Evolutionary conservation across 208 protist species (phyloP), one percentile per base, ranked within the genome.

Genomic region (Wallacemonas sp.): DNA sequence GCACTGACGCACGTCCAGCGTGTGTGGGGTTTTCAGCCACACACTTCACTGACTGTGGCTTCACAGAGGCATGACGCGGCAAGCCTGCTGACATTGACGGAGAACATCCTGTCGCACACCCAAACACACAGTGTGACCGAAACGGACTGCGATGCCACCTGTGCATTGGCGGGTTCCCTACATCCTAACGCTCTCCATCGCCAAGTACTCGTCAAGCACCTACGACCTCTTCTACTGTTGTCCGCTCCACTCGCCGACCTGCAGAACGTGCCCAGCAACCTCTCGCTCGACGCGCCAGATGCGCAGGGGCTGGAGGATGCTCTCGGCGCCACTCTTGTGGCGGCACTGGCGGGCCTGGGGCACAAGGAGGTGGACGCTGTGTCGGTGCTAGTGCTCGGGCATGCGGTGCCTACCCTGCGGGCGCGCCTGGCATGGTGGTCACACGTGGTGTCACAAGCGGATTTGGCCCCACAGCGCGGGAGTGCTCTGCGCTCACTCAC

Each of bases 1-100:
- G 50, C 50, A 3, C 50, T 57, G 30, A 57, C 30, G 10, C 50
- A 57, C 50, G 50, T 57, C 17, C 50, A 57, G 45, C 24, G 26
- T 8, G 26, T 26, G 5, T 53, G 26, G 9, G 24, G 45, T 3
- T 3, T 19, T 19, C 41, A n/a, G 15, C 41, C 5, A 12, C 41
- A 6, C 41, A 12, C 9, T 6, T n/a, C 41, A 19, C 19, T 19
- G 19, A 26, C 42, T 12, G 42, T 48, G 42, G 45, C 4, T 10
- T 53, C 45, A 12, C 26, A 24, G 6, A n/a, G n/a, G n/a, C 45
- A n/a, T 19, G 30, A n/a, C 17, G 30, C 32, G 15, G 30, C 8
- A 32, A 8, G n/a, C 26, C 19, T 57, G 50, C 29, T 34, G 5
- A n/a, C 15, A 21, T 32, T 57, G 50, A 32, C 38, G 29, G 30